Percentiles rank a stretch among this genome's conserved stretches.
These are phyloP conservation scores for Arthrocladium fulminans DNA, from an alignment of 2,329 filamentous ascomycete genomes.

Conservation along the genomic window DNA sequence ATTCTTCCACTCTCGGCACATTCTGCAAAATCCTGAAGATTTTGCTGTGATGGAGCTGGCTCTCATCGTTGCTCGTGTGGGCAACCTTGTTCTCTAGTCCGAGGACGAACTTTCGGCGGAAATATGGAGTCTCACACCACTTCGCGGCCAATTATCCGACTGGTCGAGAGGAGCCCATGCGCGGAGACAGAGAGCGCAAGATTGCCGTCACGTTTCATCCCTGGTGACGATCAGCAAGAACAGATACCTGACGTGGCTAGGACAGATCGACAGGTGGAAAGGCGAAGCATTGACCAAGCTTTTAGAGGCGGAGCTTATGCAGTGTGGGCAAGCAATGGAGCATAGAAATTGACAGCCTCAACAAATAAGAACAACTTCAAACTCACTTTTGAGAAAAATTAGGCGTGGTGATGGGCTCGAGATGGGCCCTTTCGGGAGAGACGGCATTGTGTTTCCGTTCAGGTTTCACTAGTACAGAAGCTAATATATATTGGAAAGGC, in stretches of 20 bases:
- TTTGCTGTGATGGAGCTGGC: background rate
- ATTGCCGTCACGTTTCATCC: background rate
- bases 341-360: background rate
- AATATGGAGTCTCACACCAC: background rate
- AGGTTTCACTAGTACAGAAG: too few relatives aligned
- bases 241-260: background rate
- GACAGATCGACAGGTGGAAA: background rate
- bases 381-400: too few relatives aligned
- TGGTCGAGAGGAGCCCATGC: too few relatives aligned
- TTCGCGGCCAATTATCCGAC: too few relatives aligned
- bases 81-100: background rate
- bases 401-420: too few relatives aligned
- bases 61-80: background rate
- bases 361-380: too few relatives aligned
- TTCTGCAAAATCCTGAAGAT: background rate
- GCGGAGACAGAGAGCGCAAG: too few relatives aligned
- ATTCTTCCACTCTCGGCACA: background rate
- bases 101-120: background rate
- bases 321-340: background rate
- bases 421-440: too few relatives aligned
- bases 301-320: background rate
- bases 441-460: too few relatives aligned
- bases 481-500: too few relatives aligned
- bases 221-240: background rate
- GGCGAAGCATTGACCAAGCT: background rate